A percentile compares a stretch with the other conserved stretches of the same genome.
phyloP scores from a whole-genome alignment of 2,329 filamentous ascomycete species.

The Penicillium capsulatum region DNA sequence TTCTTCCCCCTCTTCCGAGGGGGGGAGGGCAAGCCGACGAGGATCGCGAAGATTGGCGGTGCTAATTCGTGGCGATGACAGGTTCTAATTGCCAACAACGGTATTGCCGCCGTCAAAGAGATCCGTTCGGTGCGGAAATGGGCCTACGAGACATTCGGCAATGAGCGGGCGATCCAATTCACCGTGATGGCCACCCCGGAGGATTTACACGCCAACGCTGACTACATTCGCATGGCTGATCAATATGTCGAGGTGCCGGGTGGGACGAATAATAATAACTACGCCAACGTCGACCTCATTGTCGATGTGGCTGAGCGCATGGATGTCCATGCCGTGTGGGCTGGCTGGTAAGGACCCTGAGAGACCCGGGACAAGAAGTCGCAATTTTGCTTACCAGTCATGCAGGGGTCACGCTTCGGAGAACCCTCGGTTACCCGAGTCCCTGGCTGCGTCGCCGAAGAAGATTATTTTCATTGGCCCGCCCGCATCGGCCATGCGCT shows the following conservation, averaged over 20 bases:
- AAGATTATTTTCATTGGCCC: slow-evolving; percentile 99
- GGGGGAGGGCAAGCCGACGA: too few relatives aligned
- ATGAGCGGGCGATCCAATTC: slow-evolving; percentile 97
- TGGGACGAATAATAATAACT: slow-evolving; percentile 99
- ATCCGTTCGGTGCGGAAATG: slow-evolving; percentile 99
- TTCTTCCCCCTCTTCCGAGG: too few relatives aligned
- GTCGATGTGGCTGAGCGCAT: slow-evolving; percentile 98
- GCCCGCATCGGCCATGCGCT: slow-evolving; percentile 96
- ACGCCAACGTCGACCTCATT: slow-evolving; percentile 98
- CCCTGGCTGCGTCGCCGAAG: slow-evolving; percentile 89
- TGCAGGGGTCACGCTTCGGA: slow-evolving; percentile 92
- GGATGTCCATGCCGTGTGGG: slow-evolving; percentile 98
- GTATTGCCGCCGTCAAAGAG: slow-evolving; percentile 98
- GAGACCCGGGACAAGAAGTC: background rate
- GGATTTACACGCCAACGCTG: slow-evolving; percentile 93
- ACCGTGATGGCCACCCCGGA: slow-evolving; percentile 99
- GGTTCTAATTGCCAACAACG: slow-evolving; percentile 99
- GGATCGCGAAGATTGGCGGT: background rate
- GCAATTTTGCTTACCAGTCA: slow-evolving; percentile 27
- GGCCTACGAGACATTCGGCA: slow-evolving; percentile 99
- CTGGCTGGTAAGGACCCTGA: slow-evolving; percentile 70
- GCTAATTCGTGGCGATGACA: slow-evolving; percentile 35
- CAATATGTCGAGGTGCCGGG: slow-evolving; percentile 99
- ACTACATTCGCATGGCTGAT: slow-evolving; percentile 99
- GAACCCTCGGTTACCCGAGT: slow-evolving; percentile 96